Conservation (phyloP, 83 land plant genomes). For the Picea abies region DNA sequence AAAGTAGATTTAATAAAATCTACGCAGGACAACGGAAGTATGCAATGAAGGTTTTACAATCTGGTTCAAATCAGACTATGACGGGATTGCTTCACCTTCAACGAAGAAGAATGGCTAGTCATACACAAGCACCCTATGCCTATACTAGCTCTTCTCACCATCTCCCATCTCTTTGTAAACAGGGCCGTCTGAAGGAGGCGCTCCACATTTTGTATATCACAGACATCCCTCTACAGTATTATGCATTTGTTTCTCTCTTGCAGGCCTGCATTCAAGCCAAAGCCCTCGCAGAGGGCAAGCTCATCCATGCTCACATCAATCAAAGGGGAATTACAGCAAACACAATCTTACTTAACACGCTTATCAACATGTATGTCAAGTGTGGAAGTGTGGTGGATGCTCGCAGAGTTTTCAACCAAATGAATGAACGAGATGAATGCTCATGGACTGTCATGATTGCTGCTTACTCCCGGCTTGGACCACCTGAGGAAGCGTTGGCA, state of each 20-base stretch:
- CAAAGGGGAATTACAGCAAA: not conserved
- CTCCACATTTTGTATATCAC: not conserved
- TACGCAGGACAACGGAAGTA: too few species aligned
- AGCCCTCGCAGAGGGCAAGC: conserved; percentile 3
- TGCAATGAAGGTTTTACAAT: too few species aligned
- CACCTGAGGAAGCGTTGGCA: not conserved
- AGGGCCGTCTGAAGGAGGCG: conserved; percentile 3
- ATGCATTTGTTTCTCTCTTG: not conserved
- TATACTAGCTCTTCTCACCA: not conserved
- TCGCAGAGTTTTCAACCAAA: not conserved
- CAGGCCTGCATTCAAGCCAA: not conserved
- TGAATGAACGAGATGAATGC: not conserved
- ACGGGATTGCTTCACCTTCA: too few species aligned
- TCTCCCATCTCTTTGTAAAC: not conserved
- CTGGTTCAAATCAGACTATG: too few species aligned
- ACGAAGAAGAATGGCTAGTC: too few species aligned
- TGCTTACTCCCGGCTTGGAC: not conserved
- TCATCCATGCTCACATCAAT: not conserved
- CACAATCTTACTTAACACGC: not conserved
- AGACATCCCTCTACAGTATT: not conserved
- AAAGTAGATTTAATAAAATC: too few species aligned
- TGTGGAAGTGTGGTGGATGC: conserved; percentile 1
- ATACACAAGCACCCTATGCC: too few species aligned
- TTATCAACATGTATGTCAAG: conserved; percentile 8
- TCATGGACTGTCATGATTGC: not conserved